phyloP scores from a whole-genome alignment of 2,329 filamentous ascomycete genomes.

The Aureobasidium sp. region DNA sequence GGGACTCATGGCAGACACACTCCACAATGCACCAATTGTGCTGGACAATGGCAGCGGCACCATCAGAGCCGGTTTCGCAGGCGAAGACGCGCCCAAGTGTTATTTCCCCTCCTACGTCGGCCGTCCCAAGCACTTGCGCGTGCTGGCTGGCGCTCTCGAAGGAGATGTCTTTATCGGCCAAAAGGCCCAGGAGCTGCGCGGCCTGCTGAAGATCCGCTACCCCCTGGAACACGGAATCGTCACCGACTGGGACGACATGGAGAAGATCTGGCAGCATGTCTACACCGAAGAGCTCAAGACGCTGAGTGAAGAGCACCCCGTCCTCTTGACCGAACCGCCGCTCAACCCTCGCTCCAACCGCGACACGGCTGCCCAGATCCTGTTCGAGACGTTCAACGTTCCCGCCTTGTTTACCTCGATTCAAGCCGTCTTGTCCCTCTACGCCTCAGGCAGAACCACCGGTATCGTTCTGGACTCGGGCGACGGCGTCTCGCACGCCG shows the following conservation, averaged over 20 bases:
- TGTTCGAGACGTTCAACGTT: slow-evolving; percentile 98
- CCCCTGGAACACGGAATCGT: slow-evolving; percentile 96
- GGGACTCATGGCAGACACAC: slow-evolving; percentile 49
- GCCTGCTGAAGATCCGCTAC: slow-evolving; percentile 89
- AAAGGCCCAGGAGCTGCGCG: slow-evolving; percentile 80
- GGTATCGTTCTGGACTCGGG: slow-evolving; percentile 93
- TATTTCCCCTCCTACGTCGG: slow-evolving; percentile 97
- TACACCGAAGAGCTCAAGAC: slow-evolving; percentile 95
- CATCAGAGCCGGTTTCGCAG: slow-evolving; percentile 92
- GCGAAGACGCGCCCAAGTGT: slow-evolving; percentile 91
- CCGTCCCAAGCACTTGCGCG: slow-evolving; percentile 86
- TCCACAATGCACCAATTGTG: slow-evolving; percentile 97
- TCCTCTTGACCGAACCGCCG: slow-evolving; percentile 90
- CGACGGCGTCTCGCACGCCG: slow-evolving; percentile 92
- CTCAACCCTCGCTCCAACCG: slow-evolving; percentile 92
- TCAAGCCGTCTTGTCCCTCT: slow-evolving; percentile 90
- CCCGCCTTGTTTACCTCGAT: slow-evolving; percentile 94
- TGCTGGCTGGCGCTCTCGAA: slow-evolving; percentile 91
- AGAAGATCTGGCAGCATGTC: slow-evolving; percentile 97
- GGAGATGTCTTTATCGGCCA: slow-evolving; percentile 96
- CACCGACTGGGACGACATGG: slow-evolving; percentile 99
- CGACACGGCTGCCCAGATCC: slow-evolving; percentile 90
- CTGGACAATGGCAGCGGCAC: slow-evolving; percentile 98
- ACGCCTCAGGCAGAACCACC: slow-evolving; percentile 90
- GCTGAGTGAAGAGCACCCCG: slow-evolving; percentile 95